Percentiles rank a stretch among this genome's conserved stretches.
phyloP scores from a whole-genome alignment of 2,329 filamentous ascomycete genomes.

The Aspergillus novofumigatus region DNA sequence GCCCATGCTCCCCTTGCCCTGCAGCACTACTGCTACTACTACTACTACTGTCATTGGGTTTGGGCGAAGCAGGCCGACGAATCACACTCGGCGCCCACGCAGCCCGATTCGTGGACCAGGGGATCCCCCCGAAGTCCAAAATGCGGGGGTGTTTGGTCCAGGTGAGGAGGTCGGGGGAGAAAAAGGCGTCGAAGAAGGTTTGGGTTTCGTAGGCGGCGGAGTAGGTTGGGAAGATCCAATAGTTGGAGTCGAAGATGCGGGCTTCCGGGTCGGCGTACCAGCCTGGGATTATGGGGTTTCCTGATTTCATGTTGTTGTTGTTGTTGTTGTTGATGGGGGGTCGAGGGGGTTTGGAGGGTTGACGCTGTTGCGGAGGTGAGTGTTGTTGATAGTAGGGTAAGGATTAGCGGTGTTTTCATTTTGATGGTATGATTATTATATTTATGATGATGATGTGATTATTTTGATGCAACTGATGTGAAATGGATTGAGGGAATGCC shows the following conservation, averaged over 20 bases:
- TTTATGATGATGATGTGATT: background rate
- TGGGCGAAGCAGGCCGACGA: background rate
- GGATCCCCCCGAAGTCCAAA: slow-evolving; percentile 37
- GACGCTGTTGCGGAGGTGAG: background rate
- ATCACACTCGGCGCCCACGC: slow-evolving; percentile 49
- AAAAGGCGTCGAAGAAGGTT: slow-evolving; percentile 51
- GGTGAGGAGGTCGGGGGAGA: slow-evolving; percentile 45
- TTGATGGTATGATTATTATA: background rate
- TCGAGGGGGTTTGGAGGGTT: background rate
- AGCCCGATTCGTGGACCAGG: slow-evolving; percentile 44
- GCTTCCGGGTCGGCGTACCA: slow-evolving; percentile 52
- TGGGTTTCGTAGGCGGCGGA: slow-evolving; percentile 45
- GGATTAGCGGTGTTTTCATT: slow-evolving; percentile 1
- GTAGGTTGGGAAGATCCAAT: slow-evolving; percentile 49
- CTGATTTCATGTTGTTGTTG: slow-evolving; percentile 1
- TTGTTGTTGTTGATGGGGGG: background rate
- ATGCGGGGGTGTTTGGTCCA: slow-evolving; percentile 48
- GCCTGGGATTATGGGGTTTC: slow-evolving; percentile 47
- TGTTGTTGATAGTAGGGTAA: background rate
- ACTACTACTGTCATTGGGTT: no score
- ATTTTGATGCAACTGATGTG: no score
- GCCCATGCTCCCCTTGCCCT: no score
- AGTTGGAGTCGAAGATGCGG: slow-evolving; percentile 42
- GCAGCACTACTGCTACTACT: no score
- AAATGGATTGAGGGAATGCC: no score